Percentiles rank a stretch among this genome's conserved stretches.
Evolutionary conservation across 1,284 basidiomycete genomes (phyloP).

Genomic region (Microbotryomycetes sp.): DNA sequence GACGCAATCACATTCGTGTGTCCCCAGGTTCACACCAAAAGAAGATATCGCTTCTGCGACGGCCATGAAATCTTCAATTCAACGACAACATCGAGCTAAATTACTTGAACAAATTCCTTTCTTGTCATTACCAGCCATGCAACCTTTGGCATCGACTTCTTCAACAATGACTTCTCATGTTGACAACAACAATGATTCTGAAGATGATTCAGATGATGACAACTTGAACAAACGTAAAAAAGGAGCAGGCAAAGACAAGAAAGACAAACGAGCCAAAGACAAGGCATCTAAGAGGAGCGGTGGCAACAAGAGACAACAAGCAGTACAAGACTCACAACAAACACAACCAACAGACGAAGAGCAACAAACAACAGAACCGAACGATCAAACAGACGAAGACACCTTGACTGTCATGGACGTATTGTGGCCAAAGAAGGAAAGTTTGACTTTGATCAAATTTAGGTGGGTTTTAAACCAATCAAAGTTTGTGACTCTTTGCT

Average conservation of each 20-base stretch:
- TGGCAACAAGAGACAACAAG: conserved; percentile 38
- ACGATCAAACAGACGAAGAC: conserved; percentile 29
- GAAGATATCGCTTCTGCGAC: conserved; percentile 87
- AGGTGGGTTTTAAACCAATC: too few relatives aligned
- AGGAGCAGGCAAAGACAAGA: conserved; percentile 40
- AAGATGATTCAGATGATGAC: conserved; percentile 37
- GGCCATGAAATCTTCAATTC: conserved; percentile 90
- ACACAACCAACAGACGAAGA: conserved; percentile 32
- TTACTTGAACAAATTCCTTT: conserved; percentile 81
- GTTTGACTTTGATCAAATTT: conserved; percentile 88
- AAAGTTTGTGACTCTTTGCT: too few relatives aligned
- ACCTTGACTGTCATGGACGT: conserved; percentile 68
- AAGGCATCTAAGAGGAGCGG: conserved; percentile 22
- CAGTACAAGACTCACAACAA: not conserved
- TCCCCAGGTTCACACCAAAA: conserved; percentile 67
- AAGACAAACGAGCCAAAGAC: conserved; percentile 47
- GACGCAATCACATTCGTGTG: not conserved
- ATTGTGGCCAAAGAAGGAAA: conserved; percentile 98
- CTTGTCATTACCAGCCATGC: conserved; percentile 39
- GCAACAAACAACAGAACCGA: conserved; percentile 31
- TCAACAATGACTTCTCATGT: not conserved
- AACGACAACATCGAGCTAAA: conserved; percentile 74
- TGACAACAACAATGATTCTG: conserved; percentile 7
- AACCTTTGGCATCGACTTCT: conserved; percentile 10
- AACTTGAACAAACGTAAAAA: conserved; percentile 42